phyloP scores from a whole-genome alignment of 306 rosid species.

The Ceratonia siliqua region DNA sequence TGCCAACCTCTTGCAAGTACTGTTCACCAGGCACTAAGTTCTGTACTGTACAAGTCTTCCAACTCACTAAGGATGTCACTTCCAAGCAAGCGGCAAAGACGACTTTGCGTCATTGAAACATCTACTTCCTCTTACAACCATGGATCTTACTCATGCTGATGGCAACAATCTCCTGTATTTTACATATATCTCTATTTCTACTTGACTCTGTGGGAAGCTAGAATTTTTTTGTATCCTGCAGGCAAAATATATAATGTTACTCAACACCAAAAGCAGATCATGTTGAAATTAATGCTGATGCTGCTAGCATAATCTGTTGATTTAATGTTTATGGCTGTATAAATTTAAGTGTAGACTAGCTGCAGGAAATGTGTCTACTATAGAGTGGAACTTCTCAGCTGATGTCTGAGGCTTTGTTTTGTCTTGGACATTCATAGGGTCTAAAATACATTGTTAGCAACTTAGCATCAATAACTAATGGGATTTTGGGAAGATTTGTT shows the following conservation, averaged over 20 bases:
- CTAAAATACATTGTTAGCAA: neutral
- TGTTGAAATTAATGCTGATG: too few relatives aligned
- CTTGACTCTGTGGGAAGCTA: too few relatives aligned
- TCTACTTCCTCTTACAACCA: slow-evolving; percentile 47
- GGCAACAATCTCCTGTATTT: neutral
- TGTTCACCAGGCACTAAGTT: slow-evolving; percentile 59
- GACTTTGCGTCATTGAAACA: slow-evolving; percentile 50
- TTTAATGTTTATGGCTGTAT: too few relatives aligned
- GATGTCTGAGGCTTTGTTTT: too few relatives aligned
- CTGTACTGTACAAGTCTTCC: slow-evolving; percentile 68
- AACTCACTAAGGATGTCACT: slow-evolving; percentile 56
- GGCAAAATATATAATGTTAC: too few relatives aligned
- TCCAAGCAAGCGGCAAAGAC: slow-evolving; percentile 58
- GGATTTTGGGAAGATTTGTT: neutral
- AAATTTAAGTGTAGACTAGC: too few relatives aligned
- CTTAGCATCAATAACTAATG: neutral
- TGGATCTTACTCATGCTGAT: neutral
- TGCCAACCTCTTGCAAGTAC: slow-evolving; percentile 46
- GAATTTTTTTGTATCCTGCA: too few relatives aligned
- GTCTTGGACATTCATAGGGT: neutral
- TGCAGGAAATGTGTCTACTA: too few relatives aligned
- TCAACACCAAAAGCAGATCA: too few relatives aligned
- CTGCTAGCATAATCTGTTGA: too few relatives aligned
- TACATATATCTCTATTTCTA: too few relatives aligned
- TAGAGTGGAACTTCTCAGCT: too few relatives aligned